These are phyloP conservation scores for Ceratocystis lukuohia DNA, from an alignment of 2,329 filamentous ascomycete species.

Conservation along the genomic window DNA sequence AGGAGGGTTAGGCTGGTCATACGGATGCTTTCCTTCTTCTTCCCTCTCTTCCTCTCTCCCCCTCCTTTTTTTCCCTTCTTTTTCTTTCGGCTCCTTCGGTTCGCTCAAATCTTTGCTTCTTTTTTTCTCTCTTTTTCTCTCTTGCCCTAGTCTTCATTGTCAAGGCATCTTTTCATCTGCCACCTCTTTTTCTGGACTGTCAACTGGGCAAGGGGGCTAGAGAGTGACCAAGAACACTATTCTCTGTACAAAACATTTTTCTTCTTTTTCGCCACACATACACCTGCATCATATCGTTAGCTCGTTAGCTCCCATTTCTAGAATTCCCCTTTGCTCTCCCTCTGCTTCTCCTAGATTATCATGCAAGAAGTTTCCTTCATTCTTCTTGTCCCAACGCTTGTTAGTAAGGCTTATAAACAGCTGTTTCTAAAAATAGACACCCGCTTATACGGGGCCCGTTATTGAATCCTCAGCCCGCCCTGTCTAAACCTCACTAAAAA, in stretches of 20 bases:
- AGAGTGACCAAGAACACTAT: conserved; percentile 14
- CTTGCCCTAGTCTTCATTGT: neutral
- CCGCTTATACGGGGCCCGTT: neutral
- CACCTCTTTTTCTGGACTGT: neutral
- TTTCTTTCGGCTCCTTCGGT: neutral
- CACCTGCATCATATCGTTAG: conserved; percentile 2
- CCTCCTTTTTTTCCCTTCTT: neutral
- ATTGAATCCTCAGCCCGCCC: neutral
- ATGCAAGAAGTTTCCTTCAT: neutral
- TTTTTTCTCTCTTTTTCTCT: neutral
- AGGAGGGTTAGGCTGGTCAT: neutral
- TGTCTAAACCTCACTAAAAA: neutral
- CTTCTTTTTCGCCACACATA: conserved; percentile 25
- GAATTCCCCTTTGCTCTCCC: conserved; percentile 22
- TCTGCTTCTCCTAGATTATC: neutral
- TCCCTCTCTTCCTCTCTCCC: neutral
- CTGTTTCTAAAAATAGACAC: conserved; percentile 9
- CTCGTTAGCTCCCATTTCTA: conserved; percentile 21
- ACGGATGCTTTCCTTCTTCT: neutral
- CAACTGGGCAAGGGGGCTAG: neutral
- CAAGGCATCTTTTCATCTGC: neutral
- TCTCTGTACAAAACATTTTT: conserved; percentile 22
- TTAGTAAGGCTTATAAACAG: neutral
- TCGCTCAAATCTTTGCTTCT: neutral
- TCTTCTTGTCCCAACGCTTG: neutral